A percentile compares a stretch with the other conserved stretches of the same genome.
phyloP scores from a whole-genome alignment of 768 basidiomycete genomes.

The Boletus vermiculosoides region DNA sequence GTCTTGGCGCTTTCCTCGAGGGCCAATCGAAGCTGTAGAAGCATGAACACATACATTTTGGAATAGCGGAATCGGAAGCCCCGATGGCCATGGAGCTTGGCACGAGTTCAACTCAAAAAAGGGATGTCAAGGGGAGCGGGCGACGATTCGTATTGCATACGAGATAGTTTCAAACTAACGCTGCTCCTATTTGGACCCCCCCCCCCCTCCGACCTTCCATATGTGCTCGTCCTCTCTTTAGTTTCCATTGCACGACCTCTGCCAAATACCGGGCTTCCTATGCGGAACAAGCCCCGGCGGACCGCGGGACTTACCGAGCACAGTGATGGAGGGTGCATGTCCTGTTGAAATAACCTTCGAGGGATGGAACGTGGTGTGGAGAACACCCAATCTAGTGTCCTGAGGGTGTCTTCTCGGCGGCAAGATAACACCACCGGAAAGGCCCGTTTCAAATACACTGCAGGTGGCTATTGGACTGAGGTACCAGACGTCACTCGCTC shows the following conservation, averaged over 20 bases:
- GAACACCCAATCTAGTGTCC: constrained; percentile 13
- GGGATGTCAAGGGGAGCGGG: constrained; percentile 15
- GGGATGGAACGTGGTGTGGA: constrained; percentile 35
- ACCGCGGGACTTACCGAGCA: constrained; percentile 25
- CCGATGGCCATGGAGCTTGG: constrained; percentile 30
- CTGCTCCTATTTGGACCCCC: constrained; percentile 5
- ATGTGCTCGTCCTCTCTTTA: constrained; percentile 16
- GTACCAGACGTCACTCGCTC: constrained; percentile 23
- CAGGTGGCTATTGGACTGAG: neutral
- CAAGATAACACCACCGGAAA: constrained; percentile 21
- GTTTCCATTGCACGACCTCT: constrained; percentile 6
- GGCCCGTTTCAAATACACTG: constrained; percentile 21
- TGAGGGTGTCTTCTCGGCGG: constrained; percentile 8
- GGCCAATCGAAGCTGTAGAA: constrained; percentile 24
- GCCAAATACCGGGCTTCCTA: constrained; percentile 14
- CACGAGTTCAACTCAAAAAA: constrained; percentile 19
- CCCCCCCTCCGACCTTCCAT: constrained; percentile 16
- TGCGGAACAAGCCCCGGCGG: constrained; percentile 14
- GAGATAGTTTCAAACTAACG: constrained; percentile 12
- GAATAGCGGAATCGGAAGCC: constrained; percentile 29
- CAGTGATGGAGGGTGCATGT: neutral
- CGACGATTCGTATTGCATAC: constrained; percentile 11
- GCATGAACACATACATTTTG: constrained; percentile 5
- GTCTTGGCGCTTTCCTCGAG: constrained; percentile 16
- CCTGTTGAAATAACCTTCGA: constrained; percentile 28